These are phyloP conservation scores for Blastomyces parvus DNA, from an alignment of 2,329 filamentous ascomycete genomes.

Conservation along the genomic window DNA sequence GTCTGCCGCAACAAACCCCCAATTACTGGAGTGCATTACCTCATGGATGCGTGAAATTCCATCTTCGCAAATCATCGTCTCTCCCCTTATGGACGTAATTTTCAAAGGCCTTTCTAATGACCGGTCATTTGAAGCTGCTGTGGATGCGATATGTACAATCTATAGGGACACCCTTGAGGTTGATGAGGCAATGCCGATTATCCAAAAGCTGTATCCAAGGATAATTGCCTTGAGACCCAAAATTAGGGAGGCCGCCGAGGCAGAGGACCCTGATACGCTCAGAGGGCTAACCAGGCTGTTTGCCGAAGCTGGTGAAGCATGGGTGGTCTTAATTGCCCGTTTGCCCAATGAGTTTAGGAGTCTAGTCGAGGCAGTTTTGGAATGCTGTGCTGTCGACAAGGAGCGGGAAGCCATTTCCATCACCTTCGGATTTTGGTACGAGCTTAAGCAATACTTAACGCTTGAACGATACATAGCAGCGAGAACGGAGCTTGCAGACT, in stretches of 20 bases:
- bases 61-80: conserved; percentile 70
- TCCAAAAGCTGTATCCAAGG: conserved; percentile 72
- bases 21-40: conserved; percentile 87
- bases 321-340: conserved; percentile 84
- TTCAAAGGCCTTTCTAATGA: conserved; percentile 65
- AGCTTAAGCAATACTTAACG: conserved; percentile 91
- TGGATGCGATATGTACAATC: conserved; percentile 86
- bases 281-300: conserved; percentile 86
- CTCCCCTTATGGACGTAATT: conserved; percentile 71
- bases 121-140: conserved; percentile 71
- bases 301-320: conserved; percentile 84
- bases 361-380: conserved; percentile 82
- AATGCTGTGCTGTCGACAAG: conserved; percentile 77
- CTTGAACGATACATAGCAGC: conserved; percentile 82
- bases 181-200: conserved; percentile 74
- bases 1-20: conserved; percentile 71
- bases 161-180: conserved; percentile 88
- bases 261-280: conserved; percentile 76
- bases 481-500: conserved; percentile 62
- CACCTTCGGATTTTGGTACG: conserved; percentile 97
- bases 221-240: conserved; percentile 67
- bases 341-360: conserved; percentile 71
- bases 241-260: conserved; percentile 62
- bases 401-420: conserved; percentile 86
- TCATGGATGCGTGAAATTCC: conserved; percentile 95